Evolutionary conservation across 2,329 filamentous ascomycete species (phyloP), one percentile per base, ranked within the genome.

Genomic region (Zalaria sp.): DNA sequence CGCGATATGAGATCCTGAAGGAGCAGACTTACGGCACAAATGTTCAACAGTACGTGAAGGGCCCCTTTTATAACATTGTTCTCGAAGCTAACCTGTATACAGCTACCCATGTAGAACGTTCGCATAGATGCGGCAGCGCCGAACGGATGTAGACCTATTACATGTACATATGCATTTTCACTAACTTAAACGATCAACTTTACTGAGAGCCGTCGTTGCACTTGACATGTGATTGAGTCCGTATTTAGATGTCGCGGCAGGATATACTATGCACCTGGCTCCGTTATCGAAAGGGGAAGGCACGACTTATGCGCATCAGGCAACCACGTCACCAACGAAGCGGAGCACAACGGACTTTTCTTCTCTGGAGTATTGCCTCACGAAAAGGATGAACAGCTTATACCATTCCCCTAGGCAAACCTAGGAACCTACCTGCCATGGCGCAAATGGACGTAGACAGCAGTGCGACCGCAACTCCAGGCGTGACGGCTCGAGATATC

Each of bases 1-100:
- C 78, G 56, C 76, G 80, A 57, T 78, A 87, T 61, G 76, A 80
- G 63, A 78, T 93, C 54, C 57, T 83, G 54, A 64, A 69, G 29
- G 79, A 88, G 57, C 73, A 81, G 56, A 73, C 81, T 45, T 95
- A 93, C 48, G 57, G 53, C 11, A 47, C 42, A 39, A 50, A 18
- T 53, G 64, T 67, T 55, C 49, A 64, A 61, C 25, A 9, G 35
- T 5, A 5, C 26, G 6, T 5, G 27, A 28, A 10, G 18, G 29
- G 11, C 34, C 26, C 37, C 25, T 37, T 34, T 34, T 34, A 11
- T 11, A 9, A 18, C 18, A 18, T 18, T 18, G 18, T 18, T 18
- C 18, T 18, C 18, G 18, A 18, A 18, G 46, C 53, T 57, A 46
- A 57, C 45, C 27, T 5, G 27, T 5, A 27, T 39, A n/a, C 43